Evolutionary conservation across 495 filamentous ascomycete genomes (phyloP).

Genomic region (Aspergillus cavernicola): DNA sequence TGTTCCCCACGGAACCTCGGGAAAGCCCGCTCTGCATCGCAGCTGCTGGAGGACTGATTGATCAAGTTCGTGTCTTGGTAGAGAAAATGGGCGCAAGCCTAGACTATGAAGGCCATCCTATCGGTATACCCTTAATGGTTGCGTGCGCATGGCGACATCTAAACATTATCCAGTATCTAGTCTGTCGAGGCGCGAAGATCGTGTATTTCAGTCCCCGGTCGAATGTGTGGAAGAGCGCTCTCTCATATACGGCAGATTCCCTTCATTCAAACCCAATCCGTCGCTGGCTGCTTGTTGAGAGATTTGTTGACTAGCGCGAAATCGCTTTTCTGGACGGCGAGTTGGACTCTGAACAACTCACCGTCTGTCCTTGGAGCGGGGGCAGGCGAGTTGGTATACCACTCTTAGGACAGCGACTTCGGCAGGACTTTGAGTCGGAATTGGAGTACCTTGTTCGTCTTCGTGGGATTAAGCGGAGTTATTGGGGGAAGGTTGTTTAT

Average conservation of each 20-base stretch:
- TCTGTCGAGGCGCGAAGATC: neutral
- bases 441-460: neutral
- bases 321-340: neutral
- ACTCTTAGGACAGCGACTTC: neutral
- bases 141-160: neutral
- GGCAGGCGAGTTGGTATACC: neutral
- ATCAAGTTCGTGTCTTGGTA: neutral
- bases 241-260: neutral
- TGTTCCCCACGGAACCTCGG: neutral
- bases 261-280: neutral
- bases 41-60: neutral
- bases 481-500: neutral
- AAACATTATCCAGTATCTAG: neutral
- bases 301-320: neutral
- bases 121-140: neutral
- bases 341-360: too few relatives aligned
- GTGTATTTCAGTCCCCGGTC: neutral
- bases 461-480: neutral
- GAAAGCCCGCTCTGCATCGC: neutral
- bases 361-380: neutral
- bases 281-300: neutral
- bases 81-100: neutral
- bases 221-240: neutral
- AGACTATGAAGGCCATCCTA: neutral
- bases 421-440: neutral